A percentile compares a stretch with the other conserved stretches of the same genome.
Conservation (phyloP, 176 grass and related monocot genomes). For the Triticum aestivum region DNA sequence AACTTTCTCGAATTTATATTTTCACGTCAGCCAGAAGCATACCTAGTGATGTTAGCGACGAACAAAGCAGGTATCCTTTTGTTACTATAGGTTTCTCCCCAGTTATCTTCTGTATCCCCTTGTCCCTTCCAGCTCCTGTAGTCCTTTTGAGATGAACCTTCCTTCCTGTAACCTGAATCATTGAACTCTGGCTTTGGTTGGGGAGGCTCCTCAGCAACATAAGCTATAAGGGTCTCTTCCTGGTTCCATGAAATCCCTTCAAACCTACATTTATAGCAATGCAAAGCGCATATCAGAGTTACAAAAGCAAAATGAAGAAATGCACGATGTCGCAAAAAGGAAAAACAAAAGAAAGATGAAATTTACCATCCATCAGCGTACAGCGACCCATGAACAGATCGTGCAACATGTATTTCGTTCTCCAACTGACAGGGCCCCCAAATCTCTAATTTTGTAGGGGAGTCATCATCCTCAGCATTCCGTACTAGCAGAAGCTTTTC, state of each 20-base stretch:
- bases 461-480: constrained; percentile 74
- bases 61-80: constrained; percentile 89
- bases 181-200: constrained; percentile 74
- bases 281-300: neutral
- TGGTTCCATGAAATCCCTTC: constrained; percentile 97
- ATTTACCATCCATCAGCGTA: constrained; percentile 78
- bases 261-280: constrained; percentile 61
- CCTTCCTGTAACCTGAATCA: constrained; percentile 74
- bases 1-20: neutral
- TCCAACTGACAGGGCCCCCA: constrained; percentile 66
- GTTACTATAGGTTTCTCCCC: constrained; percentile 93
- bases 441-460: constrained; percentile 81
- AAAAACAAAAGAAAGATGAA: neutral
- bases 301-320: neutral
- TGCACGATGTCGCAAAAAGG: neutral
- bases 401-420: constrained; percentile 76
- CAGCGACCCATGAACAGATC: constrained; percentile 80
- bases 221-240: constrained; percentile 77
- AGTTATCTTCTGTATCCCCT: constrained; percentile 85
- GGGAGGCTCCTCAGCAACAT: constrained; percentile 83
- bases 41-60: constrained; percentile 69
- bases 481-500: constrained; percentile 72
- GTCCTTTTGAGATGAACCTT: constrained; percentile 67
- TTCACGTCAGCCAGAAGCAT: constrained; percentile 20
- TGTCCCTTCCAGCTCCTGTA: constrained; percentile 89